A percentile compares a stretch with the other conserved stretches of the same genome.
phyloP scores from a whole-genome alignment of 176 grass and related monocot species.

The sorghum (Sorghum bicolor) region DNA sequence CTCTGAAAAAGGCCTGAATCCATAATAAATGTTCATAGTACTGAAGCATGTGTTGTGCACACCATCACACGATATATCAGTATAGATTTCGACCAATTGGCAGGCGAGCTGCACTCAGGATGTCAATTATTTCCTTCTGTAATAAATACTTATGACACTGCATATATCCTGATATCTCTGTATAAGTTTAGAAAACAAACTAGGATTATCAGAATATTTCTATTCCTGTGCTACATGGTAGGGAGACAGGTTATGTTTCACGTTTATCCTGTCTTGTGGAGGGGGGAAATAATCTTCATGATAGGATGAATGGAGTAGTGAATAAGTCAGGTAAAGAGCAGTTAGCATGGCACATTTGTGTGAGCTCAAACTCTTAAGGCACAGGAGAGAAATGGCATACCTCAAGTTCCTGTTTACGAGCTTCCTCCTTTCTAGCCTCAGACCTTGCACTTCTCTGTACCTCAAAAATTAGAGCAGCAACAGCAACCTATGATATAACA shows the following conservation, averaged over 20 bases:
- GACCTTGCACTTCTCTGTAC: slow-evolving; percentile 95
- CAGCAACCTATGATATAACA: slow-evolving; percentile 65
- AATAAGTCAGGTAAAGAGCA: background rate
- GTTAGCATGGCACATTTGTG: background rate
- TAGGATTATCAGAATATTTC: background rate
- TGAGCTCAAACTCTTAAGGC: background rate
- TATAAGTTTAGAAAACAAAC: background rate
- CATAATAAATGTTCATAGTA: background rate
- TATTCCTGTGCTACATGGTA: background rate
- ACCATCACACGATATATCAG: slow-evolving; percentile 7
- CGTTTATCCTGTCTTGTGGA: background rate
- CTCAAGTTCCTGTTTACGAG: slow-evolving; percentile 88
- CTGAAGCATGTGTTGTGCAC: background rate
- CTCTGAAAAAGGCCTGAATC: background rate
- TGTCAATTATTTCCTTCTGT: background rate
- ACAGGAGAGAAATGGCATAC: slow-evolving; percentile 26
- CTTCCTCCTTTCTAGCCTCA: slow-evolving; percentile 95
- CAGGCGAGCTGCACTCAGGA: background rate
- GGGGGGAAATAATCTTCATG: background rate
- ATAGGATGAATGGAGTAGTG: background rate
- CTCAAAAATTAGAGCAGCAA: slow-evolving; percentile 85
- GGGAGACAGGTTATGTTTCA: background rate
- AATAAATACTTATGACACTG: background rate
- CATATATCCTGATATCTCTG: background rate
- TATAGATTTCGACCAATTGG: slow-evolving; percentile 6